Conservation (phyloP, 495 filamentous ascomycete genomes). For the Aspergillus kassunensis region DNA sequence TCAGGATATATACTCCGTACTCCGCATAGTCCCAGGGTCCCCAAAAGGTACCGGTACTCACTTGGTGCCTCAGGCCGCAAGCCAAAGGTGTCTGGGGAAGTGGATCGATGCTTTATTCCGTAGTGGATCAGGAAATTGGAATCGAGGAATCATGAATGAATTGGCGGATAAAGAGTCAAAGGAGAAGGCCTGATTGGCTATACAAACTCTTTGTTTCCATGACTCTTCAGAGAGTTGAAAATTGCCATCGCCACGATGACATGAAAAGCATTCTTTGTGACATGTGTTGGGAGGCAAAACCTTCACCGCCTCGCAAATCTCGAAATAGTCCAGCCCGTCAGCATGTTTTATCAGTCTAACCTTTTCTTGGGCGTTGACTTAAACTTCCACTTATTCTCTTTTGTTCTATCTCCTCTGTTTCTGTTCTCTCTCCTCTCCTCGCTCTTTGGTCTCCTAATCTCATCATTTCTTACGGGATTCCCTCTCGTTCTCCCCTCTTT, state of each 20-base stretch:
- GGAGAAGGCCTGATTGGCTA: background rate
- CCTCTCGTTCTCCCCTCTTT: background rate
- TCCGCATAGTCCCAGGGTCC: background rate
- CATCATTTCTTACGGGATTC: background rate
- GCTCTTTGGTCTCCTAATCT: background rate
- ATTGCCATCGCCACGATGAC: background rate
- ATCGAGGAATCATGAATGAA: too few relatives aligned
- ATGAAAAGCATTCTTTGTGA: background rate
- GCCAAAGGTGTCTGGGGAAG: slow-evolving; percentile 5
- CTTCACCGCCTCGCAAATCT: slow-evolving; percentile 7
- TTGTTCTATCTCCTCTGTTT: background rate
- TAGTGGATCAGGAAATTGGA: background rate
- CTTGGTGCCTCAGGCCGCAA: background rate
- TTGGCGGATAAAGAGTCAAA: too few relatives aligned
- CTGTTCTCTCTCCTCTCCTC: background rate
- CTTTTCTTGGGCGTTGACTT: background rate
- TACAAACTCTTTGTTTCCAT: background rate
- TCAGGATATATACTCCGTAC: too few relatives aligned
- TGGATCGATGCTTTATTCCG: too few relatives aligned
- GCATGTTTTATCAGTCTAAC: background rate
- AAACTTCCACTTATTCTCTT: too few relatives aligned
- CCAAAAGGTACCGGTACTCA: too few relatives aligned
- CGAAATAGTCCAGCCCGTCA: too few relatives aligned
- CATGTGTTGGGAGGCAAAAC: background rate
- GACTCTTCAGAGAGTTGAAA: background rate